phyloP scores from a whole-genome alignment of 495 filamentous ascomycete genomes.

The Cladorrhinum samala region DNA sequence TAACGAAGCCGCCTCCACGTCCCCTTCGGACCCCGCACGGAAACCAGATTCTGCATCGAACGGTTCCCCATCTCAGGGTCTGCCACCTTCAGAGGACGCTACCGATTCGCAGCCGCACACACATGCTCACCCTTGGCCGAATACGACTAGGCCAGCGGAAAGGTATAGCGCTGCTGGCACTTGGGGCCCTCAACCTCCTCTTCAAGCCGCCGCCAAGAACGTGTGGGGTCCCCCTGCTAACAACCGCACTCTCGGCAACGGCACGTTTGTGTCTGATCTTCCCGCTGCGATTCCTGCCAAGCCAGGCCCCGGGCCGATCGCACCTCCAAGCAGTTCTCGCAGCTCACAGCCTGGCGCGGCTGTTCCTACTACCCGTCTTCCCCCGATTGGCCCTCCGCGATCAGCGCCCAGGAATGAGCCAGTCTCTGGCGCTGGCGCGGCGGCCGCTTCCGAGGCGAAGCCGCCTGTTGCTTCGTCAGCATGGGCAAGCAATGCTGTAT shows the following conservation, averaged over 20 bases:
- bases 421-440: not conserved
- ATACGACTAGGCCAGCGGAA: constrained; percentile 24
- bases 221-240: constrained; percentile 71
- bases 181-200: constrained; percentile 29
- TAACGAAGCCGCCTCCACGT: constrained; percentile 7
- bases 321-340: constrained; percentile 22
- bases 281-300: constrained; percentile 26
- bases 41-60: constrained; percentile 13
- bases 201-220: constrained; percentile 48
- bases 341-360: constrained; percentile 1
- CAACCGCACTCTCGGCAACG: constrained; percentile 67
- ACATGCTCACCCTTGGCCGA: constrained; percentile 20
- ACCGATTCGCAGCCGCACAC: constrained; percentile 16
- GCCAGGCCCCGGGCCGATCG: constrained; percentile 42
- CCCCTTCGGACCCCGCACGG: constrained; percentile 3
- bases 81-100: constrained; percentile 10
- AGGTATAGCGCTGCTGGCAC: constrained; percentile 28
- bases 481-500: constrained; percentile 8
- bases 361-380: constrained; percentile 18
- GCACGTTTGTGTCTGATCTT: constrained; percentile 61
- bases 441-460: not conserved
- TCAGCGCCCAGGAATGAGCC: constrained; percentile 12
- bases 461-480: constrained; percentile 1
- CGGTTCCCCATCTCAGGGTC: constrained; percentile 8
- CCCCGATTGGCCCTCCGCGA: constrained; percentile 37